A percentile compares a stretch with the other conserved stretches of the same genome.
Evolutionary conservation across 2,329 filamentous ascomycete species (phyloP).

Genomic region (Dactylellina cionopaga): DNA sequence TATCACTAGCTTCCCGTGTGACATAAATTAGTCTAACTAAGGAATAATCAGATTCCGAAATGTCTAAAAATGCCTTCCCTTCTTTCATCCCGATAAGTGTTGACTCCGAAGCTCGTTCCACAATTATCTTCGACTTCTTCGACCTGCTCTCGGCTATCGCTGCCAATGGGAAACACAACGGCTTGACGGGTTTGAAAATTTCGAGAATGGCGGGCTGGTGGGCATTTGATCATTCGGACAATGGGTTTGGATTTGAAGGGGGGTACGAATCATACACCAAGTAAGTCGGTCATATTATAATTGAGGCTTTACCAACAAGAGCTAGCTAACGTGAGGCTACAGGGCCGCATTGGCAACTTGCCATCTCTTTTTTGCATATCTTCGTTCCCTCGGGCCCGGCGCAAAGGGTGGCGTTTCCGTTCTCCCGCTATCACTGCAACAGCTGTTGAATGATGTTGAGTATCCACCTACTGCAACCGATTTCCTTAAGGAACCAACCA

Average conservation of each 20-base stretch:
- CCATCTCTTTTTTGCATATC: constrained; percentile 96
- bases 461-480: constrained; percentile 85
- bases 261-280: constrained; percentile 89
- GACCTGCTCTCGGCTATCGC: constrained; percentile 90
- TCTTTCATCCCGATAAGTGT: constrained; percentile 96
- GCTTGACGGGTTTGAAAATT: constrained; percentile 89
- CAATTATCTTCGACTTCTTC: constrained; percentile 96
- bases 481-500: constrained; percentile 80
- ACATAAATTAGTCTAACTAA: constrained; percentile 29
- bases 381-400: constrained; percentile 82
- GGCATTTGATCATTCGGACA: constrained; percentile 92
- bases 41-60: constrained; percentile 76
- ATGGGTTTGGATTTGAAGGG: constrained; percentile 89
- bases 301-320: constrained; percentile 13
- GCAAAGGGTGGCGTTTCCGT: constrained; percentile 82
- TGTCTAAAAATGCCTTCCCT: constrained; percentile 91
- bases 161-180: constrained; percentile 91
- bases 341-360: constrained; percentile 95
- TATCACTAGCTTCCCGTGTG: not conserved
- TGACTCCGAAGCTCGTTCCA: constrained; percentile 82
- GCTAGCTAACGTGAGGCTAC: constrained; percentile 38
- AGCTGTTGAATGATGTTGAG: constrained; percentile 88
- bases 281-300: constrained; percentile 64
- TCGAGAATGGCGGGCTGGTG: constrained; percentile 98
- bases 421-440: constrained; percentile 88